Base-by-base conservation (phyloP, 2,329 filamentous ascomycete species). In the Sporothrix pseudoabietina region DNA sequence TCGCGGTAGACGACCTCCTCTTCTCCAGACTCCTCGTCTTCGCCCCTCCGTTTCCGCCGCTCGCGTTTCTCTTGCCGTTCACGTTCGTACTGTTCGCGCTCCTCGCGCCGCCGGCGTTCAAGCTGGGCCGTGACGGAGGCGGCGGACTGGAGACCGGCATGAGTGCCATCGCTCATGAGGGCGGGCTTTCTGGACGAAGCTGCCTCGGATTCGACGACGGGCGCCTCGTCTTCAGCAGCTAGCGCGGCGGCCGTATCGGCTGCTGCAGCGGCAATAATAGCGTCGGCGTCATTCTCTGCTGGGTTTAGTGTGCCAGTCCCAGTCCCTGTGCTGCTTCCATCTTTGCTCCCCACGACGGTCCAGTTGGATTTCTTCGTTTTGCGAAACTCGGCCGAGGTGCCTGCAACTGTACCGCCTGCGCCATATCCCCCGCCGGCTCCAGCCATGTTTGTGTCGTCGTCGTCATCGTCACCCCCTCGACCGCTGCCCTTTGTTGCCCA, bases 1-100 rank as follows among this genome's bases (percentile, higher is more conserved):
- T 99, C 96, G 78, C 96, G 92, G 81, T 98, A 98, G 32, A 98
- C 94, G 0, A 95, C 97, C 82, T 98, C 94, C 44, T 88, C 87
- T 73, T 84, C 82, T 55, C 80, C 75, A 80, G 85, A 69, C 26
- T 30, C 44, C 47, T 78, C 75, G 9, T 88, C 87, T 74, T 84
- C 82, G 52, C 80, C 35, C 61, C 72, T 44, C 55, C 66, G 12
- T n/a, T 63, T 83, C 16, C 82, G 83, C n/a, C 82, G 81, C 59
- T 71, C 76, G 22, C 73, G 71, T 59, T 75, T 74, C 54, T 77
- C 78, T 4, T 72, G 71, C 44, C 76, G 73, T 70, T 79, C 75
- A 7, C 71, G 73, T 63, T 80, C 81, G 47, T 82, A 79, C 74
- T 81, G 80, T 32, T 76, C 77, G 8, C 77, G 77, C 75, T 81